A percentile compares a stretch with the other conserved stretches of the same genome.
phyloP scores from a whole-genome alignment of 169 alveolate species.

The Besnoitia besnoiti region DNA sequence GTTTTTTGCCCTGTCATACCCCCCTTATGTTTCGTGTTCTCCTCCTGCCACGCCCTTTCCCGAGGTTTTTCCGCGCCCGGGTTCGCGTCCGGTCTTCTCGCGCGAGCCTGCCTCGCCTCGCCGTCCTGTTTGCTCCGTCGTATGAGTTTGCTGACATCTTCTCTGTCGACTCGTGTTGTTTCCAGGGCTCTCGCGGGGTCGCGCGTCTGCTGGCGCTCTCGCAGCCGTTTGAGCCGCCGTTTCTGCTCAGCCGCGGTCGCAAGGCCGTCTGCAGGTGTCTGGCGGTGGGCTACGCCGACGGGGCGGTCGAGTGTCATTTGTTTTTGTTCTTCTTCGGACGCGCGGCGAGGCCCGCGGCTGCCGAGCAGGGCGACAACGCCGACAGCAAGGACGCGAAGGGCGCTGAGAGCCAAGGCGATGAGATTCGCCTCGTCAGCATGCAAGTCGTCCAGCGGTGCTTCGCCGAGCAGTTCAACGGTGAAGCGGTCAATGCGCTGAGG shows the following conservation, averaged over 20 bases:
- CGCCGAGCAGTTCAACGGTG: background rate
- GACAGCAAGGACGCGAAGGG: background rate
- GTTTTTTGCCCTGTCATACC: too few relatives aligned
- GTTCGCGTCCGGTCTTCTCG: background rate
- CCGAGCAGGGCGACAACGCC: too few relatives aligned
- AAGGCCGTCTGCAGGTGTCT: slow-evolving; percentile 15
- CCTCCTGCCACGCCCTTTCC: background rate
- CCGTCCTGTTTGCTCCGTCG: background rate
- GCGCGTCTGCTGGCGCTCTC: background rate
- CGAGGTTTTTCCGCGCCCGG: background rate
- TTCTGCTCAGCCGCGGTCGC: background rate
- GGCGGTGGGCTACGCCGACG: slow-evolving; percentile 12
- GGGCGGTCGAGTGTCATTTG: slow-evolving; percentile 5
- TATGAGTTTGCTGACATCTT: background rate
- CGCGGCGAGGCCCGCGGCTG: too few relatives aligned
- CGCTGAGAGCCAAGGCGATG: background rate
- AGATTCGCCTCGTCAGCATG: background rate
- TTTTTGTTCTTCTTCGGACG: background rate
- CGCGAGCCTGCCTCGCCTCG: background rate
- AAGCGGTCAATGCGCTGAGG: background rate
- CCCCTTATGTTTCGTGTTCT: background rate
- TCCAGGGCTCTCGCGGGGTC: background rate
- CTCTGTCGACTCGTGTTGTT: background rate
- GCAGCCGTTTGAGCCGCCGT: background rate
- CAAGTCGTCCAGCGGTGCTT: background rate